Evolutionary conservation across 306 rosid species (phyloP).

Genomic region (Pterocarpus macrocarpus): DNA sequence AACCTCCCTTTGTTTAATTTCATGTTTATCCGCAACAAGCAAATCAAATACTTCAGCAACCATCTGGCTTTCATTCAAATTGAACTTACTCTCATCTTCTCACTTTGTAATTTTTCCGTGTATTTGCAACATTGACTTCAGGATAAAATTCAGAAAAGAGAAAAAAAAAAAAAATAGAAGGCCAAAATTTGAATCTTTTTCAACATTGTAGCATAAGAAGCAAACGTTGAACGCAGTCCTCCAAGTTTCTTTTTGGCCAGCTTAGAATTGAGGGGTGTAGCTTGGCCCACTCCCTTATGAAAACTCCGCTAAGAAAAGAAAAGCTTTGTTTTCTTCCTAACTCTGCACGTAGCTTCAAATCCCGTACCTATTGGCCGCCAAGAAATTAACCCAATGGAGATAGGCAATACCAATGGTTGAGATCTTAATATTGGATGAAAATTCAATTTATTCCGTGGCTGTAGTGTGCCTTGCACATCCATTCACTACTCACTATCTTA

Average conservation of each 20-base stretch:
- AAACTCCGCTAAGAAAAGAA: background rate
- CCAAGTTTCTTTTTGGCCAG: background rate
- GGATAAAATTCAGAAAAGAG: slow-evolving; percentile 12
- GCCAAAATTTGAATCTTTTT: slow-evolving; percentile 22
- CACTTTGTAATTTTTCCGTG: background rate
- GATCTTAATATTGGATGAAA: background rate
- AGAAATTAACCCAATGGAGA: background rate
- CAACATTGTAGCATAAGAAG: background rate
- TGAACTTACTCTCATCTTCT: background rate
- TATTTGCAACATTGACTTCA: slow-evolving; percentile 32
- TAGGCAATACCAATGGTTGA: background rate
- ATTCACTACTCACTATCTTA: background rate
- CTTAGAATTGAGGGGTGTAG: slow-evolving; percentile 30
- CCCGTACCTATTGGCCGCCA: background rate
- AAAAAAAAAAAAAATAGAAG: background rate
- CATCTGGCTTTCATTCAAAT: background rate
- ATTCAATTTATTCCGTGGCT: background rate
- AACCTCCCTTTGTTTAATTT: slow-evolving; percentile 3
- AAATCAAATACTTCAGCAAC: background rate
- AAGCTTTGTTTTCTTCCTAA: background rate
- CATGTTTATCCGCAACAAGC: background rate
- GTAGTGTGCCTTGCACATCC: background rate
- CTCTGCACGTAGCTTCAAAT: background rate
- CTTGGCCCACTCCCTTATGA: slow-evolving; percentile 36
- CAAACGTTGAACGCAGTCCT: slow-evolving; percentile 14